Conservation (phyloP, 2,329 filamentous ascomycete species). For the Alternaria ethzedia region DNA sequence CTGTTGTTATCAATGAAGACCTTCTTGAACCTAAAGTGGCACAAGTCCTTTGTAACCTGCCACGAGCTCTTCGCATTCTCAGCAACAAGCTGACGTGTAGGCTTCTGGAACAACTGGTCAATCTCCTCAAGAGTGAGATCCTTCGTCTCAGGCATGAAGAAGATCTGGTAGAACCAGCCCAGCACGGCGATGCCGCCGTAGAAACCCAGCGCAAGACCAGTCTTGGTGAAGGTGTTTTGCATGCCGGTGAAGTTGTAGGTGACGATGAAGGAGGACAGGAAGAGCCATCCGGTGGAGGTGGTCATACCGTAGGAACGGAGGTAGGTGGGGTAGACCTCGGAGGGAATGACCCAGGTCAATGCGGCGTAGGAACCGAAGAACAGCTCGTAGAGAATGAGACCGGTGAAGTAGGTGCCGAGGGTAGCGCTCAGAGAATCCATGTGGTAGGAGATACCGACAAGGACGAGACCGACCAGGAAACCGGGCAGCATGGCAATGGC, state of each 20-base stretch:
- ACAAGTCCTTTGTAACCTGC: conserved; percentile 54
- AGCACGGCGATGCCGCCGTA: conserved; percentile 75
- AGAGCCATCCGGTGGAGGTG: conserved; percentile 70
- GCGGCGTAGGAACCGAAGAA: conserved; percentile 48
- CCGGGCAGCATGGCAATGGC: conserved; percentile 74
- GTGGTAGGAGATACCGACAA: conserved; percentile 70
- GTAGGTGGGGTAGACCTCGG: conserved; percentile 75
- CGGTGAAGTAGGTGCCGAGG: conserved; percentile 67
- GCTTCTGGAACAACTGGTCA: conserved; percentile 69
- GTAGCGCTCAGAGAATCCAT: conserved; percentile 58
- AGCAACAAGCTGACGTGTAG: conserved; percentile 67
- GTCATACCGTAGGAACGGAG: conserved; percentile 77
- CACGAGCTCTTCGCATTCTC: conserved; percentile 51
- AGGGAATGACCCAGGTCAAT: conserved; percentile 55
- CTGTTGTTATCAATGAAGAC: conserved; percentile 53
- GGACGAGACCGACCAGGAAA: conserved; percentile 72
- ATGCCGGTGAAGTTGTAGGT: conserved; percentile 78
- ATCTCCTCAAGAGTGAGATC: conserved; percentile 73
- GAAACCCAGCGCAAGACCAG: conserved; percentile 72
- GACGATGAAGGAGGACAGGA: conserved; percentile 74
- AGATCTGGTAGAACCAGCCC: conserved; percentile 73
- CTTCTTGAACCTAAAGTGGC: conserved; percentile 54
- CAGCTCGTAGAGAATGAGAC: conserved; percentile 59
- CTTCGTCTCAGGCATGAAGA: conserved; percentile 81
- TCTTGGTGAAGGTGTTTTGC: conserved; percentile 70